phyloP scores from a whole-genome alignment of 495 filamentous ascomycete species.

The Cudoniella acicularis region DNA sequence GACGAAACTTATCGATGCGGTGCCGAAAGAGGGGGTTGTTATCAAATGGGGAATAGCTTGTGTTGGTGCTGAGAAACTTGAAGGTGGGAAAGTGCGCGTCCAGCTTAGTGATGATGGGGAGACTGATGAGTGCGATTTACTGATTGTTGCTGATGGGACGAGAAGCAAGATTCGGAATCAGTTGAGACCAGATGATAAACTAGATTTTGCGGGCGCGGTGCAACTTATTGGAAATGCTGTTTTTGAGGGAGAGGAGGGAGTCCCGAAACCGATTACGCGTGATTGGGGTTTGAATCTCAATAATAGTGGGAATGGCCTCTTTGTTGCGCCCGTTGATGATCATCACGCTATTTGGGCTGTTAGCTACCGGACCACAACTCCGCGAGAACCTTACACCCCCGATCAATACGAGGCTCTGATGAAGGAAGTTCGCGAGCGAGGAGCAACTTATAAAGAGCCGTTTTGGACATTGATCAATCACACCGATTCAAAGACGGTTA shows the following conservation, averaged over 20 bases:
- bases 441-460: conserved; percentile 26
- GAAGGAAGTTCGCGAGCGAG: conserved; percentile 26
- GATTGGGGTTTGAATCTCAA: conserved; percentile 34
- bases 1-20: conserved; percentile 24
- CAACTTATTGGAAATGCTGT: conserved; percentile 27
- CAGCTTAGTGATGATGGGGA: conserved; percentile 9
- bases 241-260: conserved; percentile 20
- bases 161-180: conserved; percentile 34
- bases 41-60: conserved; percentile 26
- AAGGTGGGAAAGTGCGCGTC: conserved; percentile 14
- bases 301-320: conserved; percentile 30
- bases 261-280: conserved; percentile 25
- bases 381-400: conserved; percentile 1
- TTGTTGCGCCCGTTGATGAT: conserved; percentile 33
- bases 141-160: conserved; percentile 37
- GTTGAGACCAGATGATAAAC: conserved; percentile 32
- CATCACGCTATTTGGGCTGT: conserved; percentile 31
- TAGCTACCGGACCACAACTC: conserved; percentile 22
- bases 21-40: conserved; percentile 3
- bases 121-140: conserved; percentile 33
- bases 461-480: conserved; percentile 31
- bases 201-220: conserved; percentile 31
- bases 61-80: conserved; percentile 10
- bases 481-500: conserved; percentile 26
- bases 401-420: conserved; percentile 14